A percentile compares a stretch with the other conserved stretches of the same genome.
Evolutionary conservation across 768 basidiomycete species (phyloP).

Genomic region (Mrakia blollopis): DNA sequence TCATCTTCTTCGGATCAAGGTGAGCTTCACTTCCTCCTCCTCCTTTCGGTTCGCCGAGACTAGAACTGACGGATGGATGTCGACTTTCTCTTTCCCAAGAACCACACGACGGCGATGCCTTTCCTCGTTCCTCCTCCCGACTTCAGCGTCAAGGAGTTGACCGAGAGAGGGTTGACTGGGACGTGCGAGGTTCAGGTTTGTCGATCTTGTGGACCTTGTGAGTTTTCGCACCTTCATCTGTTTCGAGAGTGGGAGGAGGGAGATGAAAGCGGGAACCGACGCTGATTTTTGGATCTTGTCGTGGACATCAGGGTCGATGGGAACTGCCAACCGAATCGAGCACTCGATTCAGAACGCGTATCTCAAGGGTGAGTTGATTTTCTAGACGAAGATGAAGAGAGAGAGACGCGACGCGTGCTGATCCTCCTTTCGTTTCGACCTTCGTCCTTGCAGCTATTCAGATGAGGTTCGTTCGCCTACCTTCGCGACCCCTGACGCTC

Average conservation of each 20-base stretch:
- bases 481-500: background rate
- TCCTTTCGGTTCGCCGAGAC: background rate
- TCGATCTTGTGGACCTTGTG: constrained; percentile 83
- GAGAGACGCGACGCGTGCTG: too few relatives aligned
- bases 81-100: constrained; percentile 51
- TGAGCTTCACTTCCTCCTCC: constrained; percentile 42
- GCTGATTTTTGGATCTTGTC: background rate
- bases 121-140: constrained; percentile 91
- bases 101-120: constrained; percentile 86
- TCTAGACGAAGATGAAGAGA: constrained; percentile 44
- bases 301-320: constrained; percentile 60
- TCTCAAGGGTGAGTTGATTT: constrained; percentile 61
- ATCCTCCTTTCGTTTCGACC: background rate
- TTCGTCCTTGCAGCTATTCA: constrained; percentile 2
- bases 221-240: background rate
- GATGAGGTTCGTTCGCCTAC: background rate
- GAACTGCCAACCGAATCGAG: constrained; percentile 74
- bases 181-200: constrained; percentile 97
- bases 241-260: background rate
- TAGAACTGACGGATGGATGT: background rate
- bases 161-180: constrained; percentile 75
- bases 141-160: constrained; percentile 73
- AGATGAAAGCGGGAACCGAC: background rate
- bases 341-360: constrained; percentile 94
- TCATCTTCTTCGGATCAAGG: constrained; percentile 85